Base-by-base conservation (phyloP, 2,329 filamentous ascomycete genomes). In the Monilinia laxa region DNA sequence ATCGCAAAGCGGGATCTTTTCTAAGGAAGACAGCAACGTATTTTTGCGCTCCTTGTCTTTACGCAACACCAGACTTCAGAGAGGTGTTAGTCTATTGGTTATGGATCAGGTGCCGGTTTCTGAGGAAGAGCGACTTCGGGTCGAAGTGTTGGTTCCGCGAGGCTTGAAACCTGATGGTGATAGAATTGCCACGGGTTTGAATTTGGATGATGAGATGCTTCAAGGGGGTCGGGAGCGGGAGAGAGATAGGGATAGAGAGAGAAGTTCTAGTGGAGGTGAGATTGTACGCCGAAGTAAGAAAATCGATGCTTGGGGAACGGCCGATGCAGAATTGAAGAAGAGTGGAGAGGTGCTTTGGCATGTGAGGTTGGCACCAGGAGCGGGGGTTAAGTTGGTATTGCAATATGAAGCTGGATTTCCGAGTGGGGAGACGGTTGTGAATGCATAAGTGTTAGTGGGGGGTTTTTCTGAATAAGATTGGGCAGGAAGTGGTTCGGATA, bases 371-470 rank as follows among this genome's bases (percentile, higher is more conserved):
- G 83, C 87, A 68, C 81, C 85, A 0, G 85, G 87, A 35, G 81
- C 82, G 71, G 81, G 82, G 4, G 83, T 85, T 20, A 83, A 83
- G 76, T 75, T 90, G 68, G 77, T 78, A 31, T 73, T 91, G 68
- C 85, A 88, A 77, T 90, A 90, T 76, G 82, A 85, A 68, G 82
- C 87, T 23, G 81, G 80, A 28, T 79, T 85, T 71, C 87, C 87
- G 1, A 76, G 76, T 20, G 82, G 81, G 11, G 83, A 86, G 68
- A 74, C 70, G 9, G 79, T 81, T 59, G 66, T 77, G 63, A 68
- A 68, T 67, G 70, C 38, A 38, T 66, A 59, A 38, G 40, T 23
- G n/a, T 3, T 11, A n/a, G 60, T 16, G 28, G 20, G 12, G n/a
- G 4, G 25, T 18, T 64, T 10, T 40, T 16, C 42, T 40, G n/a